These are phyloP conservation scores for Eutypa lata DNA, from an alignment of 2,329 filamentous ascomycete species.

Conservation along the genomic window DNA sequence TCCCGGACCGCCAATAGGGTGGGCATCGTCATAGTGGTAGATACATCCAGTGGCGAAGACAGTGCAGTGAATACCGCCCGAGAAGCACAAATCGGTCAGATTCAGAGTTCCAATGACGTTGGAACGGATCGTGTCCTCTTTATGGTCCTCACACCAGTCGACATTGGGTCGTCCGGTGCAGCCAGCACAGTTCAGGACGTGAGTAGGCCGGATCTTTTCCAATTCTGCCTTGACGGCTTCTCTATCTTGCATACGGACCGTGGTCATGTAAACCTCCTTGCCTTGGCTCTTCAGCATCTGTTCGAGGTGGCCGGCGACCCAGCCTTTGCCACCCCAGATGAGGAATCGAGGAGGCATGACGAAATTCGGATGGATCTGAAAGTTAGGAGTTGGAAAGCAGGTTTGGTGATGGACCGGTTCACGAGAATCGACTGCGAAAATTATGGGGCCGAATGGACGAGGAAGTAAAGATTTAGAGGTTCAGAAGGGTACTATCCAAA, in stretches of 20 bases:
- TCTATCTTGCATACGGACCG: conserved; percentile 63
- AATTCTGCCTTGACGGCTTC: conserved; percentile 55
- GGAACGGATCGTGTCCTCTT: conserved; percentile 63
- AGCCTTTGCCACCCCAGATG: conserved; percentile 63
- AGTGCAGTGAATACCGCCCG: conserved; percentile 58
- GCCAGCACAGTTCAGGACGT: conserved; percentile 65
- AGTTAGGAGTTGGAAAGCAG: neutral
- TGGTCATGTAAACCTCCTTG: conserved; percentile 59
- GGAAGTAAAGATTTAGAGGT: no score
- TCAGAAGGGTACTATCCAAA: no score
- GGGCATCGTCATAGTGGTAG: conserved; percentile 60
- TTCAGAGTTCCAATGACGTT: conserved; percentile 66
- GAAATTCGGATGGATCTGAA: neutral
- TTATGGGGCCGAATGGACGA: no score
- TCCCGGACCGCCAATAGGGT: conserved; percentile 57
- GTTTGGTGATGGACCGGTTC: neutral
- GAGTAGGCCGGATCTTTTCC: conserved; percentile 58
- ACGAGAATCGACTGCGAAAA: no score
- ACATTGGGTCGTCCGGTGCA: conserved; percentile 66
- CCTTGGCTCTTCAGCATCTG: conserved; percentile 54
- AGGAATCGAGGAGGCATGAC: conserved; percentile 45
- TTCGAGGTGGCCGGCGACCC: conserved; percentile 62
- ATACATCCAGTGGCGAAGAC: conserved; percentile 67
- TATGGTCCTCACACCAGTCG: conserved; percentile 70
- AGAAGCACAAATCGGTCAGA: conserved; percentile 58